Base-by-base conservation (phyloP, 1,139 yeast species). In the Protomyces inundatus region DNA sequence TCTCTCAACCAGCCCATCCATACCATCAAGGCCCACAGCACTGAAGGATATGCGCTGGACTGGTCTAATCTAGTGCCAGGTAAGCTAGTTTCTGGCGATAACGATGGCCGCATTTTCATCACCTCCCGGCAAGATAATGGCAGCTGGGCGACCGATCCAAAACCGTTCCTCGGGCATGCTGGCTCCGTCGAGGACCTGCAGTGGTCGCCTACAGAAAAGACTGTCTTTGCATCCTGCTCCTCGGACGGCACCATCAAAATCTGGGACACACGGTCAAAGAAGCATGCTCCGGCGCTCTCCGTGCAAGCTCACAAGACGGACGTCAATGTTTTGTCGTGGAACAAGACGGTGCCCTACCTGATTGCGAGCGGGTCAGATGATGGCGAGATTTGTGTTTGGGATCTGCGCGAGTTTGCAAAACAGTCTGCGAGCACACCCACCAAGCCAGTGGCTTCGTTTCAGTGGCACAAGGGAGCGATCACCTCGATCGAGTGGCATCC, bases 371-470 rank as follows among this genome's bases (percentile, higher is more conserved):
- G 99, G 69, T 97, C 93, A 73, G 99, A 93, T 75, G 97, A 90
- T 74, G 99, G 99, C 67, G 78, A 86, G 39, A 93, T 98, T 97
- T 90, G 96, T 63, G 95, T 93, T 52, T 93, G 99, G 98, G 99
- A 93, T 78, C 81, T 93, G 76, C 86, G 98, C 74, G 87, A 84
- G 70, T 90, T 95, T 77, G 30, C 54, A 67, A 73, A 39, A 77
- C 82, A 33, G 54, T 42, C 59, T n/a, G 56, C 50, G n/a, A 54
- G 35, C 39, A 10, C 34, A 12, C 62, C 62, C 2, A 88, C 90
- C 9, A 77, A 84, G 16, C 95, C 95, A 14, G 97, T 91, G 39
- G 87, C 87, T 70, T 70, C 76, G 30, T 93, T 93, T 73, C 90
- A 88, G 71, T 95, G 93, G 88, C 98, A 95, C 78, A 88, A 89